Evolutionary conservation across 2,329 filamentous ascomycete genomes (phyloP).

Genomic region (Fusarium brachygibbosum): DNA sequence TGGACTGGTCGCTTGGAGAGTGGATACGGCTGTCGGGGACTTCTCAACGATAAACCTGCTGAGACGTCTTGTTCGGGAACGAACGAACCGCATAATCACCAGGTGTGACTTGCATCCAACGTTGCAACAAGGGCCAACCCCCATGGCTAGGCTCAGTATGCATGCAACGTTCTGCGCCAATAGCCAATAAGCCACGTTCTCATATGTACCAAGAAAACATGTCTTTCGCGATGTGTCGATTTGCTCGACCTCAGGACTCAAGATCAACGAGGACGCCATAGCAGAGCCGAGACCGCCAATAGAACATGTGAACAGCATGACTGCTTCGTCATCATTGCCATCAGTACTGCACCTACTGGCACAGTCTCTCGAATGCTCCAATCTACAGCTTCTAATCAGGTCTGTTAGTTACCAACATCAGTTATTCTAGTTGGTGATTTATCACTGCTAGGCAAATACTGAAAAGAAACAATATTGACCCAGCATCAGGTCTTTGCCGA

Average conservation of each 20-base stretch:
- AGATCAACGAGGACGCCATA: not conserved
- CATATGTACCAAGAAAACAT: constrained; percentile 5
- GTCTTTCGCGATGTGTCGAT: not conserved
- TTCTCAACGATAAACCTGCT: not conserved
- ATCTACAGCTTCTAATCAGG: not conserved
- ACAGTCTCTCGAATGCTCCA: not conserved
- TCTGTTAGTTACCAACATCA: not conserved
- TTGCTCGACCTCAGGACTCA: not conserved
- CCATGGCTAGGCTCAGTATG: constrained; percentile 39
- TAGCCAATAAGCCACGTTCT: not conserved
- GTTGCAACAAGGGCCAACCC: constrained; percentile 29
- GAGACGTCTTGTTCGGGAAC: constrained; percentile 21
- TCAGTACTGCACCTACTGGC: not conserved
- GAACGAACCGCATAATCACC: constrained; percentile 14
- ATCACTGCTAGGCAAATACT: not conserved
- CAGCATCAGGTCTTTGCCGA: not conserved
- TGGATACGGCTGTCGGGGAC: not conserved
- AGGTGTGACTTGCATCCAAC: constrained; percentile 21
- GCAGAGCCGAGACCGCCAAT: not conserved
- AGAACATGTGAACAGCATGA: not conserved
- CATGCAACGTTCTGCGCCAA: constrained; percentile 34
- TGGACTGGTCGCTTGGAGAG: not conserved
- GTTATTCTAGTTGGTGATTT: not conserved
- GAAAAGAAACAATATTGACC: not conserved
- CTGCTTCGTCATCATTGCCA: not conserved